A percentile compares a stretch with the other conserved stretches of the same genome.
Evolutionary conservation across 176 grass and related monocot species (phyloP).

Genomic region (Calamus simplicifolius): DNA sequence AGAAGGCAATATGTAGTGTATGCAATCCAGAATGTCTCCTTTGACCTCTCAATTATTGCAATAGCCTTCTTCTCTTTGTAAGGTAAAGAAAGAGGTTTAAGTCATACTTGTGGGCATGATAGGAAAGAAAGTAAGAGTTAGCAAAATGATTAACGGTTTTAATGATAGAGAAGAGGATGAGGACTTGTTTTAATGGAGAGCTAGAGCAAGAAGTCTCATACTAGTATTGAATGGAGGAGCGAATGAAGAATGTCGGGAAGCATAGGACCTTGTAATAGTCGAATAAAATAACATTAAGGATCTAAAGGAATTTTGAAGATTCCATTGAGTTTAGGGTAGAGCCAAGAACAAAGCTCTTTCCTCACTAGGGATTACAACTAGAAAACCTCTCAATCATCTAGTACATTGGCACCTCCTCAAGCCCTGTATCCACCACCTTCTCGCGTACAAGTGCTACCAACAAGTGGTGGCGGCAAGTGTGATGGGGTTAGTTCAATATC

Average conservation of each 20-base stretch:
- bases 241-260: conserved; percentile 9
- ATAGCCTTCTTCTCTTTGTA: background rate
- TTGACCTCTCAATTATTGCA: background rate
- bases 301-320: conserved; percentile 36
- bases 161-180: background rate
- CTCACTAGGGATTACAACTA: conserved; percentile 29
- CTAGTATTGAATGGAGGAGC: conserved; percentile 30
- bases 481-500: too few species aligned
- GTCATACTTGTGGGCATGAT: conserved; percentile 12
- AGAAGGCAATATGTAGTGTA: conserved; percentile 69
- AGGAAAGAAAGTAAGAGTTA: conserved; percentile 41
- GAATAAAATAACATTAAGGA: conserved; percentile 45
- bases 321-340: conserved; percentile 12
- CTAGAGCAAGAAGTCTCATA: conserved; percentile 60
- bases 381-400: conserved; percentile 3
- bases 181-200: conserved; percentile 28
- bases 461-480: background rate
- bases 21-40: conserved; percentile 66
- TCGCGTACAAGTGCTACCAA: conserved; percentile 5
- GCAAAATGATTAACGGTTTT: conserved; percentile 47
- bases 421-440: background rate
- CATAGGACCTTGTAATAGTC: conserved; percentile 45
- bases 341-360: conserved; percentile 24
- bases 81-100: conserved; percentile 2
- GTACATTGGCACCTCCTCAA: background rate